A percentile compares a stretch with the other conserved stretches of the same genome.
Conservation (phyloP, 306 rosid species). For the Argentina anserina region DNA sequence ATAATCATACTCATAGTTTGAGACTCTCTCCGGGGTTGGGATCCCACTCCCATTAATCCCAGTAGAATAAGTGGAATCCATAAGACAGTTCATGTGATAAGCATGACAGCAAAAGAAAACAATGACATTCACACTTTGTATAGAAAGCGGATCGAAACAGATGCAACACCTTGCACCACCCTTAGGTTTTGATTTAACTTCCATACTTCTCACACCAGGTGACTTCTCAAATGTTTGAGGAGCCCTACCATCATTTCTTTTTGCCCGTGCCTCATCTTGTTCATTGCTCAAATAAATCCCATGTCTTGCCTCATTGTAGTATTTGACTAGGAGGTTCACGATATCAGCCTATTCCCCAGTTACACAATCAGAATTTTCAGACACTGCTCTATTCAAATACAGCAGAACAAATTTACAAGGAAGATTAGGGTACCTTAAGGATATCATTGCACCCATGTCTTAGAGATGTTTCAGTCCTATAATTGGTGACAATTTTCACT, state of each 20-base stretch:
- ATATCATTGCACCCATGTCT: constrained; percentile 97
- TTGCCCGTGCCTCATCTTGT: constrained; percentile 60
- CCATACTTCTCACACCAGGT: constrained; percentile 40
- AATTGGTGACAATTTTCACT: constrained; percentile 85
- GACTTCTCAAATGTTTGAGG: constrained; percentile 56
- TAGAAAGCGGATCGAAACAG: constrained; percentile 86
- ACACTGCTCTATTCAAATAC: constrained; percentile 3
- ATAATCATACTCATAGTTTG: constrained; percentile 39
- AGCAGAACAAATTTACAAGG: constrained; percentile 9
- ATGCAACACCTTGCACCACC: constrained; percentile 99
- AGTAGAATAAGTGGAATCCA: constrained; percentile 62
- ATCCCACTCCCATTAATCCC: constrained; percentile 30
- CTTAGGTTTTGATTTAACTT: constrained; percentile 68
- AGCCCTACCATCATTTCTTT: constrained; percentile 42
- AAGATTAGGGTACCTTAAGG: constrained; percentile 58
- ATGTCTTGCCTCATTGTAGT: constrained; percentile 86
- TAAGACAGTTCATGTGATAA: constrained; percentile 62
- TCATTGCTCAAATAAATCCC: constrained; percentile 75
- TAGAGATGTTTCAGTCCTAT: constrained; percentile 94
- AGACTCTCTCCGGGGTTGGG: constrained; percentile 31
- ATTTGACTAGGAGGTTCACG: constrained; percentile 79
- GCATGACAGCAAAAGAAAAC: constrained; percentile 76
- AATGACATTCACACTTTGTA: constrained; percentile 71
- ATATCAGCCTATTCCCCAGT: constrained; percentile 68
- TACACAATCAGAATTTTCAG: constrained; percentile 19